Conservation (phyloP, 352 stramenopile genomes). For the Pythium aristosporum region DNA sequence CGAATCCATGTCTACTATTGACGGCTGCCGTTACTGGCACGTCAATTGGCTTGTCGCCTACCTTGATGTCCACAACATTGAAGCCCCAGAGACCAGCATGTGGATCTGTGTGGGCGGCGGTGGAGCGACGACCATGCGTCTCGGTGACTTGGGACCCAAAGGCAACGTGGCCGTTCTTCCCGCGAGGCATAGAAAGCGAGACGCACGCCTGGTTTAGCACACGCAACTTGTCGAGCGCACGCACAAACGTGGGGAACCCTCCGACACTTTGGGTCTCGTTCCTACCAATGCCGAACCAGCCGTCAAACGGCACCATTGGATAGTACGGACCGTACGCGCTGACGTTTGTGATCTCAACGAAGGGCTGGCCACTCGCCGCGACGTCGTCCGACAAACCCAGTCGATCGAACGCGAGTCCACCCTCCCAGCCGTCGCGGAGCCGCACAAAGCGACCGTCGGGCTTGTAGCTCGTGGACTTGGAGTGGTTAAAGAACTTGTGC, state of each 20-base stretch:
- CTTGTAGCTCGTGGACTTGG: conserved; percentile 9
- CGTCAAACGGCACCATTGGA: not conserved
- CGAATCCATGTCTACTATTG: not conserved
- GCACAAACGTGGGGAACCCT: conserved; percentile 2
- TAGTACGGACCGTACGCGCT: conserved; percentile 9
- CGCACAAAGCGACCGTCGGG: not conserved
- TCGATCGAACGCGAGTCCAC: conserved; percentile 5
- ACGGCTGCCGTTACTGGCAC: not conserved
- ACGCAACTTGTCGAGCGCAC: not conserved
- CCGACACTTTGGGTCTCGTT: not conserved
- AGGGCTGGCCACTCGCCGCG: not conserved
- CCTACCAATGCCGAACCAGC: conserved; percentile 4
- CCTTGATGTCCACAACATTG: not conserved
- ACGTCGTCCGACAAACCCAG: not conserved
- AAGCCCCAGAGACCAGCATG: not conserved
- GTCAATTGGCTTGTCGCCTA: not conserved
- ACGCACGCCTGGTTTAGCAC: not conserved
- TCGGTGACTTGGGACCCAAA: not conserved
- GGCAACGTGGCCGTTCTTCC: conserved; percentile 4
- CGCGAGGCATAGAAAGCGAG: conserved; percentile 4
- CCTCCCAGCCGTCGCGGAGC: not conserved
- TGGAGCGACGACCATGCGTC: too few relatives aligned
- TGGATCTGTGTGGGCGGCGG: too few relatives aligned
- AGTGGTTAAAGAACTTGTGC: conserved; percentile 14
- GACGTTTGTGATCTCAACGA: conserved; percentile 14